Evolutionary conservation across 78 protist genomes (phyloP).

Genomic region (Isochrysis galbana): DNA sequence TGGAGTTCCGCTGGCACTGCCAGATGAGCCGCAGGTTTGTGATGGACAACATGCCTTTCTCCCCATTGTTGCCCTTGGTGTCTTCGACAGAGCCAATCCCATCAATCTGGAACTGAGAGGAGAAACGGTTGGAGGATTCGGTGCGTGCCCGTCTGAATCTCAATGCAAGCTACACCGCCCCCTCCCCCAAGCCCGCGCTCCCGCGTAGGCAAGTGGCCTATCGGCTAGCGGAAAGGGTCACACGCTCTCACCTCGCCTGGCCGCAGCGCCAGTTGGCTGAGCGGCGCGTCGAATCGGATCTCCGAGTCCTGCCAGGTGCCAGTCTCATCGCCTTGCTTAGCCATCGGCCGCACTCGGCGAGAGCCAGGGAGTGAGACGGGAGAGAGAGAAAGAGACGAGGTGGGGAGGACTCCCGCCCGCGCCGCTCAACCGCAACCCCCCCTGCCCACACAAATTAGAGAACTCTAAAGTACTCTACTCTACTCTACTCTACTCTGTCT

Average conservation of each 20-base stretch:
- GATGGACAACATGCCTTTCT: constrained; percentile 58
- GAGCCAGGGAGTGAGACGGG: too few species aligned
- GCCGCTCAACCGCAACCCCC: too few species aligned
- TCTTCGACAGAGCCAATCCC: constrained; percentile 65
- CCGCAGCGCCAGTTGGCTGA: neutral
- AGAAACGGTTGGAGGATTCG: neutral
- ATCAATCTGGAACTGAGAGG: constrained; percentile 29
- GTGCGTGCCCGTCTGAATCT: neutral
- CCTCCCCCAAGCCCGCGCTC: too few species aligned
- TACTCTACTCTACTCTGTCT: too few species aligned
- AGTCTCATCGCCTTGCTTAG: constrained; percentile 15
- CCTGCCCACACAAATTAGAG: too few species aligned
- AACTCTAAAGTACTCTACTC: too few species aligned
- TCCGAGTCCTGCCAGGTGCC: constrained; percentile 71
- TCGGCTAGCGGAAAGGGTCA: too few species aligned
- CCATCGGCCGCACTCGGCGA: too few species aligned
- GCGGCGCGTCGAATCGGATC: constrained; percentile 66
- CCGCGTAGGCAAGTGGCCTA: too few species aligned
- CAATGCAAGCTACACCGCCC: too few species aligned
- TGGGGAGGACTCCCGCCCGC: too few species aligned
- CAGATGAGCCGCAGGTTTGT: constrained; percentile 83
- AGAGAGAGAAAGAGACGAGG: too few species aligned
- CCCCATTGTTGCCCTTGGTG: constrained; percentile 86
- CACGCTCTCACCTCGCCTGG: constrained; percentile 1
- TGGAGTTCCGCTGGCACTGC: constrained; percentile 9